Conservation (phyloP, 1,284 basidiomycete species). For the Waitea zeae region DNA sequence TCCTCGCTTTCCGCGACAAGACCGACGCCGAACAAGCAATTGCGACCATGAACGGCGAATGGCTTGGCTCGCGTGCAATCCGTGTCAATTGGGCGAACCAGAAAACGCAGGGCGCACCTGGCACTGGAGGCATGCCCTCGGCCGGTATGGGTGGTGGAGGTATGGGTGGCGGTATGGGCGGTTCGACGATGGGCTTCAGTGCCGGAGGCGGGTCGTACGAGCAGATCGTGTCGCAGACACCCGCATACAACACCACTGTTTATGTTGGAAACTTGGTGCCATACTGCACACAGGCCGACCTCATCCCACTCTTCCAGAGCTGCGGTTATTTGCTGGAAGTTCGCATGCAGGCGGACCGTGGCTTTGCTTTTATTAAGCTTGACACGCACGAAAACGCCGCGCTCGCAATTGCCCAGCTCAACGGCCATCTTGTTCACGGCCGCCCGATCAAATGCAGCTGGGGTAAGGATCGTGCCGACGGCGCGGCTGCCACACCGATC, state of each 20-base stretch:
- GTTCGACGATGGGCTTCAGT: constrained; percentile 73
- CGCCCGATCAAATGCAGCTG: constrained; percentile 94
- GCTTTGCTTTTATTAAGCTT: constrained; percentile 96
- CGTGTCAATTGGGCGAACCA: constrained; percentile 99
- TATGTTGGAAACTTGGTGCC: constrained; percentile 98
- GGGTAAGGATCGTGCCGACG: constrained; percentile 88
- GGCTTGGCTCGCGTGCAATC: constrained; percentile 93
- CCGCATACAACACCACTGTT: constrained; percentile 86
- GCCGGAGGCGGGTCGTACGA: constrained; percentile 81
- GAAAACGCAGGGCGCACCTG: constrained; percentile 67
- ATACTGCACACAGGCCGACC: constrained; percentile 87
- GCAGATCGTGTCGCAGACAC: constrained; percentile 75
- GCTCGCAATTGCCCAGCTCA: constrained; percentile 89
- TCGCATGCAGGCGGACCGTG: constrained; percentile 94
- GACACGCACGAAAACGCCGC: constrained; percentile 97
- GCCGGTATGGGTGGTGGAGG: constrained; percentile 30
- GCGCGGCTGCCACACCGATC: constrained; percentile 34
- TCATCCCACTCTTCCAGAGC: constrained; percentile 91
- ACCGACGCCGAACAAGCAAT: constrained; percentile 97
- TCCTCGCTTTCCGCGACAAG: constrained; percentile 90
- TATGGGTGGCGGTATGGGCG: no score
- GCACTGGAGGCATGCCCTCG: constrained; percentile 16
- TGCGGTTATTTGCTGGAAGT: constrained; percentile 97
- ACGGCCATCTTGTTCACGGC: constrained; percentile 91
- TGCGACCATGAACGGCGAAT: constrained; percentile 98